Percentiles rank a stretch among this genome's conserved stretches.
These are phyloP conservation scores for Kernera saxatilis DNA, from an alignment of 345 rosid species.

Conservation along the genomic window DNA sequence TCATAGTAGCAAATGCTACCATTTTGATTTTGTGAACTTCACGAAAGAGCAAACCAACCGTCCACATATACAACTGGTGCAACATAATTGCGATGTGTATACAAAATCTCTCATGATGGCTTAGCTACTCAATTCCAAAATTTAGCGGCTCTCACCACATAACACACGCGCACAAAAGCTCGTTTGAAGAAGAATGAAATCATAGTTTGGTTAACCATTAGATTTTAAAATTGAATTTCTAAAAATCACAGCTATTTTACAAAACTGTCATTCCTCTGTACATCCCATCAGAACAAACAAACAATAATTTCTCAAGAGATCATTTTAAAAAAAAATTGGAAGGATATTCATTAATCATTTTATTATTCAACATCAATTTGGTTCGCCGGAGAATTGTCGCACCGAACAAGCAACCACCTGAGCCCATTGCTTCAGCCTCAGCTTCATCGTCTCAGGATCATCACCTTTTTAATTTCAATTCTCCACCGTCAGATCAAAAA, in stretches of 20 bases:
- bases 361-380: conserved; percentile 18
- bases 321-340: not conserved
- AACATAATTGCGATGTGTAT: not conserved
- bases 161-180: too few relatives aligned
- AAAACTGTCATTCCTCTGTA: conserved; percentile 24
- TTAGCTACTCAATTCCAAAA: too few relatives aligned
- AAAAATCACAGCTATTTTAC: conserved; percentile 15
- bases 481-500: not conserved
- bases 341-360: not conserved
- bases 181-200: not conserved
- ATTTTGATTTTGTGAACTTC: not conserved
- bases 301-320: not conserved
- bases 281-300: conserved; percentile 11
- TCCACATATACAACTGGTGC: not conserved
- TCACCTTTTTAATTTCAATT: conserved; percentile 38
- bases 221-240: conserved; percentile 9
- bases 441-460: conserved; percentile 67
- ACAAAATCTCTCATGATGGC: too few relatives aligned
- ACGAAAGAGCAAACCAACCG: not conserved
- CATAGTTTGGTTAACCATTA: not conserved
- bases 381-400: conserved; percentile 48
- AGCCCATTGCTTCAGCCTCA: conserved; percentile 81
- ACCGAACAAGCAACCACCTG: conserved; percentile 81
- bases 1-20: not conserved
- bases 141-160: too few relatives aligned